Evolutionary conservation across 1,284 basidiomycete genomes (phyloP), one percentile per base, ranked within the genome.

Genomic region (Puccinia triticina): DNA sequence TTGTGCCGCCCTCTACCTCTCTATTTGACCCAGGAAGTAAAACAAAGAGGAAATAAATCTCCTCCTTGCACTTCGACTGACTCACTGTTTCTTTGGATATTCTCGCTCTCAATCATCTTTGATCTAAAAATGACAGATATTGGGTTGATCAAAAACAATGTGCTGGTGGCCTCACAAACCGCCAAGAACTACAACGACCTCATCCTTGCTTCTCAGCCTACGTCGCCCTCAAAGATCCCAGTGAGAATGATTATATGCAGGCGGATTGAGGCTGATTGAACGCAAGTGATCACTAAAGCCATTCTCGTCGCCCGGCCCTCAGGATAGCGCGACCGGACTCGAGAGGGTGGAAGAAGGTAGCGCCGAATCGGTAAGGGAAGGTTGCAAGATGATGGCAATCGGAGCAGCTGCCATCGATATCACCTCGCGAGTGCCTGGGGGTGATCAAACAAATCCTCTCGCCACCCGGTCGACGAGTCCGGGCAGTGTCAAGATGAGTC

Each of bases 111-210:
- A 5, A 29, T 16, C n/a, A 46, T 53, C 29, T 0, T 46, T n/a
- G n/a, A n/a, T 1, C 2, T 2, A 16, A 29, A 26, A 2, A 29
- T 14, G 66, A 85, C 88, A 90, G 96, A 99, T 88, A 89, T 96
- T 83, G 95, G 93, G 7, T 89, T 99, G 21, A 91, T 99, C 59
- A 91, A 93, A 88, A 98, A 98, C 86, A 96, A 96, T n/a, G 94
- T 95, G 26, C 88, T 90, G 37, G 89, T 96, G 71, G 96, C 95
- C 90, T 87, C 93, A 0, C 89, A 91, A 85, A 93, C 98, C 83
- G 95, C 96, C 0, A 89, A 91, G 14, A 90, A 93, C 85, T 92
- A 95, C 85, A 89, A 92, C 40, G 89, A 90, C 82, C 86, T 95
- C 71, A 86, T 86, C 71, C 82, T 59, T 73, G 82, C 83, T 64